Evolutionary conservation across 345 rosid species (phyloP).

Genomic region (Nasturtium officinale): DNA sequence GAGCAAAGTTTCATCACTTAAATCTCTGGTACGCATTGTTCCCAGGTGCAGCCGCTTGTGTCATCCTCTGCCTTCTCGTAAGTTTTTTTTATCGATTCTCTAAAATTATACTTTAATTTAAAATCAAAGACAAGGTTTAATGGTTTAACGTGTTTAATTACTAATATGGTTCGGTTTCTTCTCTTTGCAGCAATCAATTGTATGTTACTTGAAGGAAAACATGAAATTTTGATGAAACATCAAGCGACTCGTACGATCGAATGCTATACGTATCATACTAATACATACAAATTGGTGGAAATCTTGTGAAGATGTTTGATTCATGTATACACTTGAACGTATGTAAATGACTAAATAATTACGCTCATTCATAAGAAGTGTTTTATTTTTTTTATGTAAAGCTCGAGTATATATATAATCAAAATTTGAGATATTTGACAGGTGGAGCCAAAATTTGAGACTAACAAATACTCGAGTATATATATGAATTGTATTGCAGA

Average conservation of each 20-base stretch:
- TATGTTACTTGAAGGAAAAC: conserved; percentile 72
- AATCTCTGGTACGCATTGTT: conserved; percentile 79
- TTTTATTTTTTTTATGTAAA: neutral
- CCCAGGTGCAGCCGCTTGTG: conserved; percentile 88
- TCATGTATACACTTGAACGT: conserved; percentile 32
- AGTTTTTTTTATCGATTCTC: conserved; percentile 37
- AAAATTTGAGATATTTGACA: neutral
- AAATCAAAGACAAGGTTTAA: neutral
- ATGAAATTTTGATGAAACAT: conserved; percentile 56
- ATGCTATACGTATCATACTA: conserved; percentile 14
- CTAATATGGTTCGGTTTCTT: conserved; percentile 8
- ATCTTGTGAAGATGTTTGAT: conserved; percentile 33
- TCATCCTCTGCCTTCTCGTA: conserved; percentile 72
- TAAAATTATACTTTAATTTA: neutral
- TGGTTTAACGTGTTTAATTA: conserved; percentile 1
- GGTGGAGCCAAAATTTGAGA: neutral
- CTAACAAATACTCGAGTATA: too few species aligned
- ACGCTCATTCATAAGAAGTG: neutral
- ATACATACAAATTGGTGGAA: conserved; percentile 23
- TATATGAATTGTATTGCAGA: neutral
- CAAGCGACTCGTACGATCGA: conserved; percentile 14
- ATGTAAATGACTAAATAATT: conserved; percentile 18
- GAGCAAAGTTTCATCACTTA: conserved; percentile 71
- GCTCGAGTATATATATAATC: neutral
- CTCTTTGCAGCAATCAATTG: conserved; percentile 79